These are phyloP conservation scores for Termitomyces sp. DNA, from an alignment of 768 basidiomycete species.

Conservation along the genomic window DNA sequence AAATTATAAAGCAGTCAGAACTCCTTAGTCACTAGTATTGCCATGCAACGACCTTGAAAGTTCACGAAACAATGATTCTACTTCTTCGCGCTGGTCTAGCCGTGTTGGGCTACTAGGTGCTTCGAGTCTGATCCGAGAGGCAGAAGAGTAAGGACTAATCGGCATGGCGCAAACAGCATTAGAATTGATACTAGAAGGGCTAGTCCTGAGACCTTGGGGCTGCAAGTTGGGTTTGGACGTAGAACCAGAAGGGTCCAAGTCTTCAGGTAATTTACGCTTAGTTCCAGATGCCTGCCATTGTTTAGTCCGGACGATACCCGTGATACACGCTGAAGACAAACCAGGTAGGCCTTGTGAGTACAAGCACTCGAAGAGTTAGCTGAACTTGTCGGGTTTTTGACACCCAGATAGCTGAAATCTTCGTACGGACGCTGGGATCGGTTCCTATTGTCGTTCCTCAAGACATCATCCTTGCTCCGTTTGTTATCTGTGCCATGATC, in stretches of 20 bases:
- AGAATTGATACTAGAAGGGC: not conserved
- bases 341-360: slow-evolving; percentile 1
- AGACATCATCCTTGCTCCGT: not conserved
- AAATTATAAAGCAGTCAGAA: not conserved
- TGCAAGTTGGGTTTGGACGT: not conserved
- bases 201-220: not conserved
- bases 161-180: not conserved
- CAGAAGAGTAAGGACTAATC: not conserved
- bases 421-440: slow-evolving; percentile 7
- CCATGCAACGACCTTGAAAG: slow-evolving; percentile 30
- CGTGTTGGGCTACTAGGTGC: not conserved
- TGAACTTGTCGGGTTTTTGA: slow-evolving; percentile 4
- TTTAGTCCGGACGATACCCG: not conserved
- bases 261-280: slow-evolving; percentile 4
- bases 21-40: not conserved
- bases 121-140: not conserved
- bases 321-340: not conserved
- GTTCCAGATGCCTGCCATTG: slow-evolving; percentile 6
- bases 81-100: slow-evolving; percentile 14
- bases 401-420: slow-evolving; percentile 7
- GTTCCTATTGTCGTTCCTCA: slow-evolving; percentile 5
- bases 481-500: slow-evolving; percentile 8
- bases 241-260: not conserved
- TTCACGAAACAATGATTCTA: slow-evolving; percentile 30
- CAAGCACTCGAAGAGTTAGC: not conserved